Evolutionary conservation across 1,284 basidiomycete genomes (phyloP).

Genomic region (Xerocomus amazonicus): DNA sequence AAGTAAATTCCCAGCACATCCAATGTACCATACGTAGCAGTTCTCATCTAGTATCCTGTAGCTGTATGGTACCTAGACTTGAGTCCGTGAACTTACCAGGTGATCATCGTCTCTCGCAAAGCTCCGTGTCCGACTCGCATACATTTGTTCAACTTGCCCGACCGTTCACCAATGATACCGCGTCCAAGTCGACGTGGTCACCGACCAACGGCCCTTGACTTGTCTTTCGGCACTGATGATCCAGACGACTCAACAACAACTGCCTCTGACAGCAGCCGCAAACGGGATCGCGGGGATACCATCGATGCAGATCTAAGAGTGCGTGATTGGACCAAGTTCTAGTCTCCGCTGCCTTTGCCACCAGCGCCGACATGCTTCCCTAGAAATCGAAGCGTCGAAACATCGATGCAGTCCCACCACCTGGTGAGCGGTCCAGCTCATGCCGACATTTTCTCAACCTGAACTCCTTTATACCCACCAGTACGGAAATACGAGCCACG

Average conservation of each 20-base stretch:
- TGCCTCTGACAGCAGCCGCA: conserved; percentile 27
- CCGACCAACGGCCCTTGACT: conserved; percentile 35
- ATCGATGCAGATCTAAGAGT: conserved; percentile 19
- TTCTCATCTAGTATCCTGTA: conserved; percentile 5
- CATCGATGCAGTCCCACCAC: conserved; percentile 17
- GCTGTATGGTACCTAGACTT: conserved; percentile 16
- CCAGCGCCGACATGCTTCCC: background rate
- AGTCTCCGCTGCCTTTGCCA: background rate
- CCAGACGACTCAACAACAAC: conserved; percentile 24
- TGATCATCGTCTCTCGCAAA: too few species aligned
- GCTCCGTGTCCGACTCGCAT: too few species aligned
- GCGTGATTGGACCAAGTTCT: background rate
- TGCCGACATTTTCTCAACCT: background rate
- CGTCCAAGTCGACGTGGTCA: conserved; percentile 23
- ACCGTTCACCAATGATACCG: background rate
- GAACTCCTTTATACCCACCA: conserved; percentile 4
- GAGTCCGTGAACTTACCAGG: conserved; percentile 10
- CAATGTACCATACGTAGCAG: conserved; percentile 10
- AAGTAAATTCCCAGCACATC: conserved; percentile 9
- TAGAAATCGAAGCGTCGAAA: conserved; percentile 30
- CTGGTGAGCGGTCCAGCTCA: conserved; percentile 13
- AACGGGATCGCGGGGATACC: conserved; percentile 21
- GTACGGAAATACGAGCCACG: conserved; percentile 26
- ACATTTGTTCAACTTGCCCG: too few species aligned
- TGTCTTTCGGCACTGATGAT: conserved; percentile 29